Evolutionary conservation across 305 asterid genomes (phyloP).

Genomic region (Striga hermonthica): DNA sequence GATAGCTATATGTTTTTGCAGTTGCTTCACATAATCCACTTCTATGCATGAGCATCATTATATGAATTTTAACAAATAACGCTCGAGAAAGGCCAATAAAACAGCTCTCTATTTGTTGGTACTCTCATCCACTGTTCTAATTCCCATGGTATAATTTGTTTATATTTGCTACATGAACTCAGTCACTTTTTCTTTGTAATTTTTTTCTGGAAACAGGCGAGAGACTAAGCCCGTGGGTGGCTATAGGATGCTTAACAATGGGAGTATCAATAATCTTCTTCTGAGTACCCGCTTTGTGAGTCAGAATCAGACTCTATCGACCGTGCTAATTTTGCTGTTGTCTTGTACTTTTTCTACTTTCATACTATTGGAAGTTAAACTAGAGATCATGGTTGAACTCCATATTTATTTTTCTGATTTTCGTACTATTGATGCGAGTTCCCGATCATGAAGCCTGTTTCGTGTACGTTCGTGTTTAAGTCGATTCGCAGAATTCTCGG

Average conservation of each 20-base stretch:
- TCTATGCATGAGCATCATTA: background rate
- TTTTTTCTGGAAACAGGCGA: slow-evolving; percentile 48
- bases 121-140: background rate
- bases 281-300: slow-evolving; percentile 32
- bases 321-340: slow-evolving; percentile 16
- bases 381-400: slow-evolving; percentile 16
- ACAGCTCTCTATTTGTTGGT: background rate
- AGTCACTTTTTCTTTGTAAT: background rate
- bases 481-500: background rate
- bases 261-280: slow-evolving; percentile 79
- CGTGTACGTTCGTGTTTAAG: background rate
- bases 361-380: slow-evolving; percentile 4
- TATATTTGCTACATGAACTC: slow-evolving; percentile 8
- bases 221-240: slow-evolving; percentile 89
- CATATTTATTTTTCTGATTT: background rate
- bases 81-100: background rate
- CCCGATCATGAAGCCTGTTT: slow-evolving; percentile 24
- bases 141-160: background rate
- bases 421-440: slow-evolving; percentile 18
- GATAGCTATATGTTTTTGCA: no score
- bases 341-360: slow-evolving; percentile 14
- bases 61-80: background rate
- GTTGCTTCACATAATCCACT: no score
- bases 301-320: slow-evolving; percentile 24
- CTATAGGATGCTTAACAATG: slow-evolving; percentile 77